Evolutionary conservation across 176 grass and related monocot genomes (phyloP).

Genomic region (Paspalum notatum): DNA sequence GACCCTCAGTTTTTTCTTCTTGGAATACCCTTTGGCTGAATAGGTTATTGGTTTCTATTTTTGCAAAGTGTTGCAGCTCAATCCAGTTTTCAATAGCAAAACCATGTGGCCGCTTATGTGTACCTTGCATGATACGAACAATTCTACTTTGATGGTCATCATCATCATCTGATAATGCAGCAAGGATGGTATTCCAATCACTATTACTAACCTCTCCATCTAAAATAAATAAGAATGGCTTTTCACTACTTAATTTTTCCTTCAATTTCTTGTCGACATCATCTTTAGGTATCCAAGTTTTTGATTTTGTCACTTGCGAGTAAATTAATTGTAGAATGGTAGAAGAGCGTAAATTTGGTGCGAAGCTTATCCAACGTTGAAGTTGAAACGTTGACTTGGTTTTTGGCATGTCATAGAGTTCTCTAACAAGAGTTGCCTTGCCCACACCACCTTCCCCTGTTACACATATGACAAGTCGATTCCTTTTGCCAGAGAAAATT

Average conservation of each 20-base stretch:
- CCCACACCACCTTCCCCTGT: conserved; percentile 1
- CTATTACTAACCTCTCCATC: conserved; percentile 31
- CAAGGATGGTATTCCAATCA: conserved; percentile 12
- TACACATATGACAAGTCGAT: neutral
- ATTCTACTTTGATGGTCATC: neutral
- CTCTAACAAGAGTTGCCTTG: conserved; percentile 35
- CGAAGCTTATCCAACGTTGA: neutral
- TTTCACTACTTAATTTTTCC: neutral
- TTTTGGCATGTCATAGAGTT: neutral
- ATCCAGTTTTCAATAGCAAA: neutral
- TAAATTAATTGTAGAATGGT: conserved; percentile 4
- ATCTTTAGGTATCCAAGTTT: neutral
- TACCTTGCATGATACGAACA: conserved; percentile 22
- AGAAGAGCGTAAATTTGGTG: neutral
- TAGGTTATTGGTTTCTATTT: neutral
- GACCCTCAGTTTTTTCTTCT: neutral
- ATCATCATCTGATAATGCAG: fast-evolving
- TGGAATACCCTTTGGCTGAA: neutral
- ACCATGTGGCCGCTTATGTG: neutral
- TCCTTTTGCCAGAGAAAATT: neutral
- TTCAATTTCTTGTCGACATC: fast-evolving
- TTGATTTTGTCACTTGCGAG: neutral
- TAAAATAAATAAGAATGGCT: neutral
- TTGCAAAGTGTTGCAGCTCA: neutral
- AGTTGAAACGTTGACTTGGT: neutral